Evolutionary conservation across 352 stramenopile genomes (phyloP).

Genomic region (Pythium scleroteichum): DNA sequence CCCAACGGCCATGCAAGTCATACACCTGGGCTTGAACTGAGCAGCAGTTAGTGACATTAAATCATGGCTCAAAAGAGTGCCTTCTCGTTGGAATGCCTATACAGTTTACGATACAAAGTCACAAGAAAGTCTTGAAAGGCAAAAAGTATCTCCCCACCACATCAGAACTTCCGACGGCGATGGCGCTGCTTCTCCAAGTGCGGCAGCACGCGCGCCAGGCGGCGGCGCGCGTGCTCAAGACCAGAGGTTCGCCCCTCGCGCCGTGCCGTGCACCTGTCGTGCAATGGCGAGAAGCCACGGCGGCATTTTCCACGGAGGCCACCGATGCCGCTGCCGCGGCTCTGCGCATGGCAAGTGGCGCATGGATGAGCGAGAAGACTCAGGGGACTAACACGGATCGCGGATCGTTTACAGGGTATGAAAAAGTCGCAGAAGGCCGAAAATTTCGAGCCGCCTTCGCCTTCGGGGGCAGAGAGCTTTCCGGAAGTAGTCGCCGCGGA

Average conservation of each 20-base stretch:
- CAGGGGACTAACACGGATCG: background rate
- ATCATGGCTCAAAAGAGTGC: slow-evolving; percentile 3
- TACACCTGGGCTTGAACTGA: too few relatives aligned
- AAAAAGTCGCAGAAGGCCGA: slow-evolving; percentile 51
- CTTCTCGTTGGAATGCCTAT: slow-evolving; percentile 13
- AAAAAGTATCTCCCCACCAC: slow-evolving; percentile 12
- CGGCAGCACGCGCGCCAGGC: slow-evolving; percentile 32
- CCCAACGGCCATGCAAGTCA: too few relatives aligned
- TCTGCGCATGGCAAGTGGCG: slow-evolving; percentile 59
- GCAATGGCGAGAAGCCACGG: slow-evolving; percentile 11
- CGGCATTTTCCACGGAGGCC: slow-evolving; percentile 60
- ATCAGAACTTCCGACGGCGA: slow-evolving; percentile 1
- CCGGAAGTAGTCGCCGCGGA: slow-evolving; percentile 14
- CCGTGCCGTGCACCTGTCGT: background rate
- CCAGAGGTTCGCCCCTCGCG: background rate
- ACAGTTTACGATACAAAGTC: background rate
- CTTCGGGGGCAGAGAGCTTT: slow-evolving; percentile 14
- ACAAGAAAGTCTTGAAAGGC: slow-evolving; percentile 15
- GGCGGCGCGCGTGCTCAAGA: slow-evolving; percentile 10
- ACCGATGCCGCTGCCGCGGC: slow-evolving; percentile 70
- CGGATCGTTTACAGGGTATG: slow-evolving; percentile 34
- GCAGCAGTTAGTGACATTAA: slow-evolving; percentile 12
- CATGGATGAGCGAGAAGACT: background rate
- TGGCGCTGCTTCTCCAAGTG: slow-evolving; percentile 42
- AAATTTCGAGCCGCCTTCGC: background rate